Evolutionary conservation across 2,329 filamentous ascomycete species (phyloP), one percentile per base, ranked within the genome.

Genomic region (Cladosporium sp.): DNA sequence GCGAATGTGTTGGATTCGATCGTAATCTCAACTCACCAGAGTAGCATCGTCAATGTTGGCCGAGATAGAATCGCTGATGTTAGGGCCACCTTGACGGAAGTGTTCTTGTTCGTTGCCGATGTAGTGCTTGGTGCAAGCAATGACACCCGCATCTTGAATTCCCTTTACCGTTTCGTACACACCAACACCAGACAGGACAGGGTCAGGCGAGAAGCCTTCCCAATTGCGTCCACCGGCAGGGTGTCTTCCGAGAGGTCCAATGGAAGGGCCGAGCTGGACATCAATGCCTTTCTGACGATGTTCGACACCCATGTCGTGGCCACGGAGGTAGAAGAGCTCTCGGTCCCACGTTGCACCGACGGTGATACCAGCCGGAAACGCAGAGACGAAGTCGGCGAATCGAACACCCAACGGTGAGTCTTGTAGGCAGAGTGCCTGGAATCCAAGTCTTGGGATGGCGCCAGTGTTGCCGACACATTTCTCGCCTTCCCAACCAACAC

Each of bases 301-400:
- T 65, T 95, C 89, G 51, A 76, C 73, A 3, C 84, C 89, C 84
- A 95, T 89, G 42, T 84, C 85, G 45, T 79, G 71, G 27, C 84
- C 89, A 43, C 88, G 80, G 45, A 77, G 72, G 61, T 82, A 82
- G 64, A 90, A 85, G 24, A 95, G 77, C 11, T 73, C 68, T 51
- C 85, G 81, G 67, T 91, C 86, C 78, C 86, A 96, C 0, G 89
- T 88, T n/a, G 89, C 87, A 12, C 86, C 91, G 24, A 88, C 80
- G 5, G 88, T 90, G 59, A 90, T 77, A 42, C 87, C 89, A 0
- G 85, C 84, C 0, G 87, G 80, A 66, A 95, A 96, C 1, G 85
- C 90, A 30, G 88, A 92, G 63, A 83, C 83, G 68, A 86, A 92
- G 68, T 95, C 89, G 57, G 80, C 79, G 52, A 84, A 79, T 47